Base-by-base conservation (phyloP, 148 eudicot species). In the Arbutus unedo region DNA sequence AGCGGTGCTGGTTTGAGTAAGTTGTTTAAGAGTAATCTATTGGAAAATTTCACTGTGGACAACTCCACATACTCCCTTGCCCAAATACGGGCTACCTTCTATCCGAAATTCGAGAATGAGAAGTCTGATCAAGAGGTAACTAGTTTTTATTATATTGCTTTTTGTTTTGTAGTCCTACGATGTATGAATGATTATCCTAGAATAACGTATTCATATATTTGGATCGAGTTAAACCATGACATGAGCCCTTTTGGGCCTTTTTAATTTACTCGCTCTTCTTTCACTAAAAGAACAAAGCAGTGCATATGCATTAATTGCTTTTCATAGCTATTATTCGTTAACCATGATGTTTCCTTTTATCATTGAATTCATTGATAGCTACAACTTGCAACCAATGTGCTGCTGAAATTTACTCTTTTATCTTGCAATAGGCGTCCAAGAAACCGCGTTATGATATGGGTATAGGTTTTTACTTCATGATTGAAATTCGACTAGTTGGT, bases 81-180 rank as follows among this genome's bases (percentile, higher is more conserved):
- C 18, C 91, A 92, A 92, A 87, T 96, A 80, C 90, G 97, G 85
- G 99, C 98, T 10, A 92, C 97, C 74, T 96, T 96, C 82, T 96
- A 96, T 83, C 99, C 99, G 14, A 96, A 96, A 86, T 96, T 96
- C 83, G 99, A 96, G 83, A 96, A 96, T 79, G 99, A 96, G 89
- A 96, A 96, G 90, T 94, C 98, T 81, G 99, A 96, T 85, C 98
- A 91, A 86, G 99, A 96, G 97, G 99, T 96, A 85, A 81, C 48
- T 59, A 62, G 38, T 43, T 73, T 67, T 4, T 44, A 1, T 49
- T 49, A 25, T 48, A 18, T 31, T 9, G n/a, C 2, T 44, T 55
- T 25, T 57, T 8, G 64, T 76, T 54, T 0, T 31, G 45, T 57
- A 38, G 62, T 43, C 21, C 45, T 38, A 31, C 57, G 38, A 44